phyloP scores from a whole-genome alignment of 1,139 yeast species.

The Kluyveromyces sp. region DNA sequence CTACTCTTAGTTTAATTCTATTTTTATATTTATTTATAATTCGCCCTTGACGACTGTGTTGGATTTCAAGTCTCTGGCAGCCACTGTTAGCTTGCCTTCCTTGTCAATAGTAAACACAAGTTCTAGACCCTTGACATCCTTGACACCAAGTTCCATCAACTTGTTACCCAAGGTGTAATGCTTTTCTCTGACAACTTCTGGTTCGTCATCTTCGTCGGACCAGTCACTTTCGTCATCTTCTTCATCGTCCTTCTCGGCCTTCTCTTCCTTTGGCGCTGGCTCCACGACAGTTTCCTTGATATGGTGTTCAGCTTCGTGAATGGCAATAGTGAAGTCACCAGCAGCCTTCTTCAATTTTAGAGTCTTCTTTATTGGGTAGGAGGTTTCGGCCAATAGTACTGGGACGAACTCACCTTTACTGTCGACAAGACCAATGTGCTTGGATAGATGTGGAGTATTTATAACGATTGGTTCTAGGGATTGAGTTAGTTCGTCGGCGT shows the following conservation, averaged over 20 bases:
- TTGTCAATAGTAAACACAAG: slow-evolving; percentile 76
- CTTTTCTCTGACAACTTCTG: slow-evolving; percentile 66
- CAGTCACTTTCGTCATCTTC: slow-evolving; percentile 55
- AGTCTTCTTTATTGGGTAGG: slow-evolving; percentile 84
- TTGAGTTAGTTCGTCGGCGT: slow-evolving; percentile 78
- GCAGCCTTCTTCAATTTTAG: slow-evolving; percentile 57
- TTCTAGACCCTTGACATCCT: slow-evolving; percentile 74
- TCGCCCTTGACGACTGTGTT: slow-evolving; percentile 38
- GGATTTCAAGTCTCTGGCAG: slow-evolving; percentile 74
- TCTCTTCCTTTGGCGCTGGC: slow-evolving; percentile 47
- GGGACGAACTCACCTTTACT: slow-evolving; percentile 67
- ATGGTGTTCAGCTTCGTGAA: slow-evolving; percentile 79
- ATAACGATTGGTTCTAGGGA: slow-evolving; percentile 79
- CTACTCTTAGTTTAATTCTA: not conserved
- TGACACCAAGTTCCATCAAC: slow-evolving; percentile 72
- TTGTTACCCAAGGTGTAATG: slow-evolving; percentile 66
- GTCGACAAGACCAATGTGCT: slow-evolving; percentile 80
- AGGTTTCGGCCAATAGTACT: slow-evolving; percentile 74
- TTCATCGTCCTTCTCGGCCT: slow-evolving; percentile 35
- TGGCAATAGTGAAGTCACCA: slow-evolving; percentile 57
- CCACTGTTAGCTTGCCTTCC: slow-evolving; percentile 73
- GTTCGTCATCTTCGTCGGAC: slow-evolving; percentile 60
- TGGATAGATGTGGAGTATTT: slow-evolving; percentile 78
- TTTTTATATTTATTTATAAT: slow-evolving; percentile 12
- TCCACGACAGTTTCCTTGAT: slow-evolving; percentile 72